Base-by-base conservation (phyloP, 1,284 basidiomycete genomes). In the Wallemia ichthyophaga region DNA sequence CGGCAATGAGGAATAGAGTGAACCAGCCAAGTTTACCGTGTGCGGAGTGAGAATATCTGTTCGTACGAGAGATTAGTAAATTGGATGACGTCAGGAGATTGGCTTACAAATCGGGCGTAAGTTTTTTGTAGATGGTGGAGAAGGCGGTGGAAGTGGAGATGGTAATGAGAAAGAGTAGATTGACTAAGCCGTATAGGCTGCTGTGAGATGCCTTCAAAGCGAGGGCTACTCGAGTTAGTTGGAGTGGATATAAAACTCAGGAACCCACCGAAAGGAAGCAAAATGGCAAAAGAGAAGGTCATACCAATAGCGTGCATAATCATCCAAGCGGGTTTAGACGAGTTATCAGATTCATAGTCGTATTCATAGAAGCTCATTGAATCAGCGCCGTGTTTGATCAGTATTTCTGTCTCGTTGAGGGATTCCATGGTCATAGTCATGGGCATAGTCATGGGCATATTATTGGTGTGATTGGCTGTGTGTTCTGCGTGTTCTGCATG, bases 41-140 rank as follows among this genome's bases (percentile, higher is more conserved):
- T 21, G 72, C 73, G 64, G 72, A 72, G 64, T 77, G 76, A 71
- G 80, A 71, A 66, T 84, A 84, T 78, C 82, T 84, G 66, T 9
- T 5, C 11, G 33, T 28, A 62, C 64, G 32, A 48, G 32, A 58
- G n/a, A 57, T 60, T 60, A 61, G 21, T 37, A 62, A 62, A 58
- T 55, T 63, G 60, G 60, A 64, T 54, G 61, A 60, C 60, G 56
- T 17, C 55, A 60, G 32, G 25, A 58, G 61, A 57, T 53, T 73
- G 78, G 68, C 67, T 62, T 71, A 87, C 80, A 85, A 78, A 68
- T 85, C 74, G 0, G 83, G 83, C 0, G 82, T 85, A 59, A 81
- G 68, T 64, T 83, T 83, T 59, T 73, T 73, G 67, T 86, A 86
- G 28, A 83, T 67, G 1, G 73, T 73, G 63, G 78, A 80, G 25